Conservation (phyloP, 176 grass and related monocot species). For the Carex parvula region DNA sequence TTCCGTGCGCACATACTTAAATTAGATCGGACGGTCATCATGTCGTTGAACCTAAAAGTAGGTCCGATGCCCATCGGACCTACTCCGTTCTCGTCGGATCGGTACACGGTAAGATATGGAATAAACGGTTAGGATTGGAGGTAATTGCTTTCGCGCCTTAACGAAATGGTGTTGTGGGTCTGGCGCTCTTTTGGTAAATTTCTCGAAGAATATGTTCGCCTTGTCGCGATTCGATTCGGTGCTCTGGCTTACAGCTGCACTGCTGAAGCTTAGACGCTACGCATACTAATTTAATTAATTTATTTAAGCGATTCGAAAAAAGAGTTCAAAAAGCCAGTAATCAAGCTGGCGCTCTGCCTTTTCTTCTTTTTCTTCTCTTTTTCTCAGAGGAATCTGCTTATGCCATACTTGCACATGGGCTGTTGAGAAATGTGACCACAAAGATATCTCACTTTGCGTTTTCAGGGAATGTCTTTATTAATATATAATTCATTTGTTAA, state of each 20-base stretch:
- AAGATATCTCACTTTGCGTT: not conserved
- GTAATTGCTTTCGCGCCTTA: not conserved
- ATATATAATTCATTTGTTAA: not conserved
- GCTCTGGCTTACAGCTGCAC: not conserved
- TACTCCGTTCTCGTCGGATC: too few relatives aligned
- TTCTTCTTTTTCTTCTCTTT: not conserved
- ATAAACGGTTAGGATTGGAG: not conserved
- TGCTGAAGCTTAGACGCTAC: not conserved
- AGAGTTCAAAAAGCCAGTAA: not conserved
- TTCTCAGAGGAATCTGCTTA: not conserved
- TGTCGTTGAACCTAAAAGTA: too few relatives aligned
- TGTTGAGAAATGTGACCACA: not conserved
- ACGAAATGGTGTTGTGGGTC: not conserved
- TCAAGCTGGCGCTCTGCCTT: not conserved
- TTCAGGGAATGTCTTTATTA: conserved; percentile 3
- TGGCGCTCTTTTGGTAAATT: not conserved
- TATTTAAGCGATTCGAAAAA: not conserved
- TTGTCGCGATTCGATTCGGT: conserved; percentile 16
- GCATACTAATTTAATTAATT: not conserved
- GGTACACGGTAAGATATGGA: not conserved
- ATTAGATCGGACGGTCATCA: too few relatives aligned
- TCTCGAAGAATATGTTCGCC: not conserved
- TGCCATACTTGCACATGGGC: not conserved
- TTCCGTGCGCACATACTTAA: too few relatives aligned
- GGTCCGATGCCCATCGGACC: too few relatives aligned